Evolutionary conservation across 805 yeast species (phyloP).

Genomic region (Candida maltosa): DNA sequence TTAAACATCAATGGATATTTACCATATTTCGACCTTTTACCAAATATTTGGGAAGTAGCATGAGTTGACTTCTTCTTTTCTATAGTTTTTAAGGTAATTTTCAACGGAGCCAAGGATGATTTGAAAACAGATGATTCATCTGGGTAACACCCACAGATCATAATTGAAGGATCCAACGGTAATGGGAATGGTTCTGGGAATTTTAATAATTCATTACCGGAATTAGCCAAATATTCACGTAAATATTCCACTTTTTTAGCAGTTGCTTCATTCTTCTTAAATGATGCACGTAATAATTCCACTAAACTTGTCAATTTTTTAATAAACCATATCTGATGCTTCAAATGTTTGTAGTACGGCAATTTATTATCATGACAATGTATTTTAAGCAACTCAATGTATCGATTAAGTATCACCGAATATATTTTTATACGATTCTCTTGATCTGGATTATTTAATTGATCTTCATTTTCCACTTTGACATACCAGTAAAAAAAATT

Average conservation of each 20-base stretch:
- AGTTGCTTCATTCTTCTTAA: constrained; percentile 67
- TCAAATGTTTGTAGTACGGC: constrained; percentile 38
- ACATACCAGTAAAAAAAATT: constrained; percentile 90
- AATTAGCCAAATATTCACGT: constrained; percentile 52
- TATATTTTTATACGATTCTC: constrained; percentile 19
- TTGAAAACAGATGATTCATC: constrained; percentile 85
- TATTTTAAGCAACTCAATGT: constrained; percentile 33
- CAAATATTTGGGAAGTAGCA: constrained; percentile 29
- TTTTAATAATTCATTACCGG: constrained; percentile 35
- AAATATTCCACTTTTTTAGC: constrained; percentile 70
- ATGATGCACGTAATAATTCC: constrained; percentile 50
- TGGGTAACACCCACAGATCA: constrained; percentile 72
- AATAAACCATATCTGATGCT: constrained; percentile 68
- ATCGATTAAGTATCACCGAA: constrained; percentile 34
- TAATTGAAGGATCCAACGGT: constrained; percentile 80
- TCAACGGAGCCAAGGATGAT: constrained; percentile 84
- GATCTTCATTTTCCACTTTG: constrained; percentile 80
- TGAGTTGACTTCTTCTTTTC: constrained; percentile 14
- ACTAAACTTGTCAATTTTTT: constrained; percentile 64
- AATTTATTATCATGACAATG: constrained; percentile 23
- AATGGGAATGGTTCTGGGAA: constrained; percentile 55
- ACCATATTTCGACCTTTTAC: constrained; percentile 30
- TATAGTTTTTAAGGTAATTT: constrained; percentile 68
- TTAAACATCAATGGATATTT: constrained; percentile 85
- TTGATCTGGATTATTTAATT: constrained; percentile 16